Base-by-base conservation (phyloP, 2,329 filamentous ascomycete species). In the Trichoderma brevicompactum region DNA sequence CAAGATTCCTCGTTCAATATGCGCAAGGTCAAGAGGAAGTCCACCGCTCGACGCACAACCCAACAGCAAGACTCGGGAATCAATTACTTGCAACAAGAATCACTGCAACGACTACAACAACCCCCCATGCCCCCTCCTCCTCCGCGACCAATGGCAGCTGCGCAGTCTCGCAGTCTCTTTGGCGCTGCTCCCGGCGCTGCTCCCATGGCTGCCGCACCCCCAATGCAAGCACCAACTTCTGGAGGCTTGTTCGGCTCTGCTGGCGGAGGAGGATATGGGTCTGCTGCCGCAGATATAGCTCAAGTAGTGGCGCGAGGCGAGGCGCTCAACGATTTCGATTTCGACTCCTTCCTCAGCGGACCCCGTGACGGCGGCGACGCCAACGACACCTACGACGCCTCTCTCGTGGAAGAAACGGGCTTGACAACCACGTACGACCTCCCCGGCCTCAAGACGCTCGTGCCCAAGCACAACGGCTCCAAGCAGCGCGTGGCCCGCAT, bases 351-450 rank as follows among this genome's bases (percentile, higher is more conserved):
- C 19, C 36, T 41, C 36, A 28, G 5, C 23, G 23, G 5, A 5
- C 23, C 23, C 23, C 19, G 28, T 7, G 12, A 38, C 2, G 15
- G 7, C 38, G 23, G 17, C 7, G 23, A 46, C 15, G 13, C 43
- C 38, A 8, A 43, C 8, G 59, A 53, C 13, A 10, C 10, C 38
- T 49, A 44, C 67, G 70, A 77, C 68, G 83, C 87, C 65, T 84
- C 84, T 0, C 74, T 79, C 5, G 81, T 86, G 67, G 85, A 87
- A 66, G 86, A 89, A 69, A 82, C 81, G 0, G 87, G 86, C 5
- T 76, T 89, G 61, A 87, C 85, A 0, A 83, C 84, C 0, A 86
- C 82, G 2, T 89, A 89, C 72, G 86, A 88, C 64, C 79, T 89
- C 0, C 85, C 85, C 0, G 84, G 83, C 0, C 71, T 79, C 38